phyloP scores from a whole-genome alignment of 768 basidiomycete genomes.

The Auricularia cornea region DNA sequence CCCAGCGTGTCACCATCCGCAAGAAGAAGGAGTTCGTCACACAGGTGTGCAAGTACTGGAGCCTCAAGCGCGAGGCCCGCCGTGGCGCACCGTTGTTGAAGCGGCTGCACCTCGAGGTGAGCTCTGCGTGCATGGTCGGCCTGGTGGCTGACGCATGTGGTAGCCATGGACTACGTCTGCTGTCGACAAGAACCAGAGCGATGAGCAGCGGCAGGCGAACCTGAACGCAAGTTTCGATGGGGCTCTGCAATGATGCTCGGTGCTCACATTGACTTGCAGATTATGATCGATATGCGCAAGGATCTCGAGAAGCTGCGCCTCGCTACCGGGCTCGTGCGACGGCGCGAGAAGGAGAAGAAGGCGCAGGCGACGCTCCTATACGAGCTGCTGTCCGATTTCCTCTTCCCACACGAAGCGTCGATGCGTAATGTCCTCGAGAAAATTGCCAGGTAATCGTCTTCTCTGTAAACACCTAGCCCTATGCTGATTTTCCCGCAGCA shows the following conservation, averaged over 20 bases:
- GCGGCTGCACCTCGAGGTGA: constrained; percentile 76
- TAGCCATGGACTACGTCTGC: constrained; percentile 85
- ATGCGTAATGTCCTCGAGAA: constrained; percentile 61
- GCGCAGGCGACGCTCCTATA: constrained; percentile 59
- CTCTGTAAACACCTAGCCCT: not conserved
- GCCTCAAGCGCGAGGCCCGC: constrained; percentile 88
- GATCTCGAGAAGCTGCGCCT: constrained; percentile 70
- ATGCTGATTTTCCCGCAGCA: constrained; percentile 37
- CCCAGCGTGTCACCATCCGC: constrained; percentile 55
- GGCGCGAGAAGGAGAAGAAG: constrained; percentile 77
- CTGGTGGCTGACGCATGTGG: not conserved
- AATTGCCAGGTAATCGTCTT: constrained; percentile 45
- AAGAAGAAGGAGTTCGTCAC: constrained; percentile 74
- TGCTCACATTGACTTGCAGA: constrained; percentile 24
- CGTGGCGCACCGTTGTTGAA: constrained; percentile 91
- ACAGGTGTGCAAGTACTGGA: constrained; percentile 88
- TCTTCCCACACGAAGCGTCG: constrained; percentile 58
- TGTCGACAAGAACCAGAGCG: constrained; percentile 54
- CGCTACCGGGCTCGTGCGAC: constrained; percentile 57
- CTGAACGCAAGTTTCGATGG: constrained; percentile 55
- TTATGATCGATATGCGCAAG: constrained; percentile 53
- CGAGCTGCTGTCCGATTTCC: constrained; percentile 47
- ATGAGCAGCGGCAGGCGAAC: constrained; percentile 75
- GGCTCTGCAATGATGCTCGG: no score
- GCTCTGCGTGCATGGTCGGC: constrained; percentile 1